Percentiles rank a stretch among this genome's conserved stretches.
phyloP scores from a whole-genome alignment of 2,329 filamentous ascomycete genomes.

The Aspergillus awamori region DNA sequence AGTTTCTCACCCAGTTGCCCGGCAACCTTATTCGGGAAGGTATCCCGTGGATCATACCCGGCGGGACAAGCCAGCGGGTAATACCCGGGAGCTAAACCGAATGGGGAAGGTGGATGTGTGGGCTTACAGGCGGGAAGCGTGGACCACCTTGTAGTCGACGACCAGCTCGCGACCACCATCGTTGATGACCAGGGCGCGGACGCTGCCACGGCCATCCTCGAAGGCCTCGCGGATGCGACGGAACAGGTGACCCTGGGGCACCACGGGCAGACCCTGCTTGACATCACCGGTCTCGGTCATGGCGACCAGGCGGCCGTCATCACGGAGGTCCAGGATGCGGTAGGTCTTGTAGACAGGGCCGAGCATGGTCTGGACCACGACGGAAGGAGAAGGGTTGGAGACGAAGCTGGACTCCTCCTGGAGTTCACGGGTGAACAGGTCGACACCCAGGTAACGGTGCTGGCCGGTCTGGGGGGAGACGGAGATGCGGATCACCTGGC shows the following conservation, averaged over 20 bases:
- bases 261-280: constrained; percentile 91
- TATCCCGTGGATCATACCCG: constrained; percentile 6
- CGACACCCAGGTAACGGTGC: constrained; percentile 99
- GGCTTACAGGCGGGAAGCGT: constrained; percentile 68
- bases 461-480: constrained; percentile 97
- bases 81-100: constrained; percentile 16
- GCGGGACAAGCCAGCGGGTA: not conserved
- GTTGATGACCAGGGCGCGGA: constrained; percentile 93
- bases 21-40: not conserved
- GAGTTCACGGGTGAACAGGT: constrained; percentile 99
- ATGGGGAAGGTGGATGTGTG: constrained; percentile 10
- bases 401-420: constrained; percentile 98
- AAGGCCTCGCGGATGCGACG: constrained; percentile 79
- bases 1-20: not conserved
- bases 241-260: constrained; percentile 92
- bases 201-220: constrained; percentile 86
- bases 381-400: constrained; percentile 93
- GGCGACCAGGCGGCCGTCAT: constrained; percentile 78
- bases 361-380: constrained; percentile 99
- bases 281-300: constrained; percentile 99
- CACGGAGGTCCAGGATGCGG: constrained; percentile 95
- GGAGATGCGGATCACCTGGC: constrained; percentile 99
- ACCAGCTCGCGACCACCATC: constrained; percentile 91
- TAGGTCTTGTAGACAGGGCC: constrained; percentile 99
- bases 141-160: constrained; percentile 98